Base-by-base conservation (phyloP, 768 basidiomycete species). In the Antrodiella citrinella region DNA sequence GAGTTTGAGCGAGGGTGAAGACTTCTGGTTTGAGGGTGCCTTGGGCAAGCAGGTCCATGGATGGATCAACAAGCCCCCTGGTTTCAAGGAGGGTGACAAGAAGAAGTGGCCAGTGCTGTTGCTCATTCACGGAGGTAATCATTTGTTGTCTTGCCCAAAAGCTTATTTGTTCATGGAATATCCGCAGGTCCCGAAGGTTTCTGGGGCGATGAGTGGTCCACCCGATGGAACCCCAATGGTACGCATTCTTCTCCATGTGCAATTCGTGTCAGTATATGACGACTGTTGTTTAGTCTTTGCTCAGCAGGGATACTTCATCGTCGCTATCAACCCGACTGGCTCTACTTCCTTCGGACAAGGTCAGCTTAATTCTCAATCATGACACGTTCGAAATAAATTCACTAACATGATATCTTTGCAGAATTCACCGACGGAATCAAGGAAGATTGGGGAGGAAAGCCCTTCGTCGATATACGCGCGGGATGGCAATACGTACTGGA, bases 311-410 rank as follows among this genome's bases (percentile, higher is more conserved):
- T 99, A 97, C 67, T 83, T 95, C 58, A 78, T 81, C 10, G 75
- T 96, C 38, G 74, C 84, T 24, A 84, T 96, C 58, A 97, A 98
- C 63, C 95, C 95, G 2, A 95, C 93, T 0, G 95, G 95, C 7
- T 89, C 86, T 23, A 97, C 95, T 3, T 84, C 89, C 0, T 96
- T 93, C 57, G 93, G 92, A 3, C 92, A 95, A 76, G 74, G 88
- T n/a, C n/a, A 41, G 41, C 21, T 20, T 47, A 2, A 18, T 38
- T 38, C 10, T 38, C 35, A 10, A 38, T 18, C 10, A 38, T 18
- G 10, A 10, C 35, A 10, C 35, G 35, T 18, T 38, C n/a, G 35
- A 38, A 10, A 10, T 24, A 38, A 15, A 18, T 10, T 26, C n/a
- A 15, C 15, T 12, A 23, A n/a, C 30, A n/a, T 44, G 13, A 23